Evolutionary conservation across 257 asterid genomes (phyloP), one percentile per base, ranked within the genome.

Genomic region (Rauvolfia tetraphylla): DNA sequence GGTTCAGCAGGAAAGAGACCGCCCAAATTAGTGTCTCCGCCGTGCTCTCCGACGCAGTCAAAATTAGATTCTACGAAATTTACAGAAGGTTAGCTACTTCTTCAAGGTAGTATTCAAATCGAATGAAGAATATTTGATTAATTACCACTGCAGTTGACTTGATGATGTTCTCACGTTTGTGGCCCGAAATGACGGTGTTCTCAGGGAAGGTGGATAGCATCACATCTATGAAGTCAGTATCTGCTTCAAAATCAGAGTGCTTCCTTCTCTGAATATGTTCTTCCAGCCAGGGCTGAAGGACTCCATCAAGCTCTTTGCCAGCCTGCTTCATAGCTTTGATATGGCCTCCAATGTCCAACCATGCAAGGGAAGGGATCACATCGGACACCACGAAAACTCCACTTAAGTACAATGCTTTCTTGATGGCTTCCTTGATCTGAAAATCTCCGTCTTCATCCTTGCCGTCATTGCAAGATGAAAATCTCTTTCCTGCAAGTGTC

Each of bases 321-420:
- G 81, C 74, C 41, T 76, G 51, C 73, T 89, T 90, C 91, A 89
- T 86, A 17, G 62, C 74, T 68, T 79, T 89, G 70, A 88, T 65
- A 22, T 86, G 79, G 0, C 96, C 92, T 44, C 90, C 90, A 36
- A 89, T 78, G 51, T 90, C 96, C 80, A 90, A 42, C 91, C 93
- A 90, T 68, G 85, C 89, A 20, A 87, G 73, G 5, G 63, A 79
- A 23, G 93, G 92, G 79, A 90, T 83, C 8, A 76, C 85, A 72
- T 90, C 96, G 0, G 96, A 90, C 33, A 58, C 74, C 54, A 87
- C 89, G 42, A 90, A 86, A 42, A 85, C 42, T 3, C 96, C 96
- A 39, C 87, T 67, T 0, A 86, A 76, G 53, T 85, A 84, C 76
- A 90, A 66, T 1, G 76, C 75, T 68, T 80, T 75, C 84, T 85